A percentile compares a stretch with the other conserved stretches of the same genome.
Conservation (phyloP, 306 rosid species). For the Rosa chinensis region DNA sequence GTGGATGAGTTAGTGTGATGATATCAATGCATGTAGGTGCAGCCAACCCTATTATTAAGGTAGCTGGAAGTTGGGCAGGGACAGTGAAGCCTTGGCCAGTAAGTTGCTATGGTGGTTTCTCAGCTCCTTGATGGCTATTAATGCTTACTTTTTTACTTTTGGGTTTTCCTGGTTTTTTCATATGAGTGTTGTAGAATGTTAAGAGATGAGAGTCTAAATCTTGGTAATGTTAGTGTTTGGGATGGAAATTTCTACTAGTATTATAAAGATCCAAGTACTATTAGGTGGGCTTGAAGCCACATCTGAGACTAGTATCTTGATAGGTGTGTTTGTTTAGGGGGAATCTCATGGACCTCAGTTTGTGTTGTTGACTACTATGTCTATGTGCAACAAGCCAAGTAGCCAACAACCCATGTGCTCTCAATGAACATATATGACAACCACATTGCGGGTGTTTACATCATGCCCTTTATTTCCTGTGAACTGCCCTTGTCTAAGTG, state of each 20-base stretch:
- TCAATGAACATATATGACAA: neutral
- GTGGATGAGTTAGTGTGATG: conserved; percentile 52
- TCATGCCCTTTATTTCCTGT: conserved; percentile 16
- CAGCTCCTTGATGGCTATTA: conserved; percentile 28
- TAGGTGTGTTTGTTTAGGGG: conserved; percentile 38
- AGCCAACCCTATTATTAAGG: conserved; percentile 50
- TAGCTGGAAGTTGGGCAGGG: conserved; percentile 60
- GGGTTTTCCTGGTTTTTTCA: neutral
- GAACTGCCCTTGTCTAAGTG: conserved; percentile 16
- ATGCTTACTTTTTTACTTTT: conserved; percentile 16
- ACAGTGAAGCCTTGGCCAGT: conserved; percentile 55
- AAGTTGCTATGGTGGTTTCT: conserved; percentile 25
- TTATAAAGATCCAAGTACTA: conserved; percentile 22
- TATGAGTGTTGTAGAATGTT: neutral
- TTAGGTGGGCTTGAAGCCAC: conserved; percentile 24
- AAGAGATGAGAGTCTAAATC: neutral
- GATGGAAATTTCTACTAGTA: neutral
- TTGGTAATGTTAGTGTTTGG: conserved; percentile 9
- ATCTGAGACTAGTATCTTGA: conserved; percentile 36
- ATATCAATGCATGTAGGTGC: conserved; percentile 71
- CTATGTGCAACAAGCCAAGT: neutral
- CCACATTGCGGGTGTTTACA: conserved; percentile 25
- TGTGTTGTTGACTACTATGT: conserved; percentile 11
- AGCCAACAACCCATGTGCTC: conserved; percentile 50
- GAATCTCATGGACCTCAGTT: conserved; percentile 49